These are phyloP conservation scores for Agastache rugosa DNA, from an alignment of 257 asterid genomes.

Conservation along the genomic window DNA sequence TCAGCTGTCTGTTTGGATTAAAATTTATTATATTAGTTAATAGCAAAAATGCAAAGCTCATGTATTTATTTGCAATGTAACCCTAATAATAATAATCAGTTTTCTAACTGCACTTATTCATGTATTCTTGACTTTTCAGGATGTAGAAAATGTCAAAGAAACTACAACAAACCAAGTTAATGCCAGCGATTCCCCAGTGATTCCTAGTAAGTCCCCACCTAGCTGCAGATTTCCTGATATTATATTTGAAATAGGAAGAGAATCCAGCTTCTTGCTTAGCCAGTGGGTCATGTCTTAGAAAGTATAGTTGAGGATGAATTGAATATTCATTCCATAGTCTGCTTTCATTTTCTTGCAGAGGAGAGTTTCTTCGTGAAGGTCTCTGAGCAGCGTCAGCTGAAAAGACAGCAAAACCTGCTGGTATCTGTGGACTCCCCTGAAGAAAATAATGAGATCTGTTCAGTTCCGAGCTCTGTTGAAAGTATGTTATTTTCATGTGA, in stretches of 20 bases:
- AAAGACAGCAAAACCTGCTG: constrained; percentile 53
- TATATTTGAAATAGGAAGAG: constrained; percentile 18
- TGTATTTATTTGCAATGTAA: background rate
- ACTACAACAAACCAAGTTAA: constrained; percentile 52
- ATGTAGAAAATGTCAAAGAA: constrained; percentile 45
- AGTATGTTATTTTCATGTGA: constrained; percentile 53
- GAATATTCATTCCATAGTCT: constrained; percentile 28
- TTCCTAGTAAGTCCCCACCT: constrained; percentile 58
- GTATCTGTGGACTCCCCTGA: constrained; percentile 44
- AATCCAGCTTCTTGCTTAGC: constrained; percentile 26
- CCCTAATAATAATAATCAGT: background rate
- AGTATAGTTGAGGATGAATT: constrained; percentile 11
- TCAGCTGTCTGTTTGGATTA: background rate
- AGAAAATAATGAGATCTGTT: constrained; percentile 44
- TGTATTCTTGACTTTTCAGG: constrained; percentile 49
- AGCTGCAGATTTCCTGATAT: constrained; percentile 17
- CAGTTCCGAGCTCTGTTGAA: constrained; percentile 54
- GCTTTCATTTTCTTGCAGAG: constrained; percentile 55
- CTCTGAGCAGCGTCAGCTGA: constrained; percentile 57
- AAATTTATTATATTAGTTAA: background rate
- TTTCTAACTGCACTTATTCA: constrained; percentile 2
- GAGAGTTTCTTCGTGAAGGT: constrained; percentile 59
- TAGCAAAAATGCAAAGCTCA: background rate
- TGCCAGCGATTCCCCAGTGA: constrained; percentile 46
- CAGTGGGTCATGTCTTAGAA: constrained; percentile 22